Evolutionary conservation across 2,329 filamentous ascomycete species (phyloP).

Genomic region (Cordyceps cateniannulata): DNA sequence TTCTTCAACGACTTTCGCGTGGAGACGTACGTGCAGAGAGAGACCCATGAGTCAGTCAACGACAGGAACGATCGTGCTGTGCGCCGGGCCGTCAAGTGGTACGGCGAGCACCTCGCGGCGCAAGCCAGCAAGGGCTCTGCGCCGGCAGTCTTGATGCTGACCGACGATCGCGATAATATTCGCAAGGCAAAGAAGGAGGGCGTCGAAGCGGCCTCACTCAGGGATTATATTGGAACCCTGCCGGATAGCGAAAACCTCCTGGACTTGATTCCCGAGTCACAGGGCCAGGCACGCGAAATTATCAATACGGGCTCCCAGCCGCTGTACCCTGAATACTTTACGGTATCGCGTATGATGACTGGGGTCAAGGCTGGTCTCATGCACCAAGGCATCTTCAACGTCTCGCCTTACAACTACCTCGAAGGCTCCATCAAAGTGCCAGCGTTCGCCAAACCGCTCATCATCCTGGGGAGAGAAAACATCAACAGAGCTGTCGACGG

Average conservation of each 20-base stretch:
- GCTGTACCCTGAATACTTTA: conserved; percentile 85
- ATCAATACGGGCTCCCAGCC: conserved; percentile 57
- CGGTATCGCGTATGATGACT: conserved; percentile 88
- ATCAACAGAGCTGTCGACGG: conserved; percentile 92
- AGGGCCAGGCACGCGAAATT: conserved; percentile 54
- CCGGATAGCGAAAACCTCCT: conserved; percentile 79
- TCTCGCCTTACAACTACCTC: conserved; percentile 96
- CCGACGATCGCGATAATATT: conserved; percentile 84
- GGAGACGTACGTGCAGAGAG: conserved; percentile 78
- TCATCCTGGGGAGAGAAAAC: conserved; percentile 87
- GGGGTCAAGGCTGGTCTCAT: conserved; percentile 81
- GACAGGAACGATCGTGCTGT: conserved; percentile 94
- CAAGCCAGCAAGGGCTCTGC: conserved; percentile 40
- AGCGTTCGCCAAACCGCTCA: conserved; percentile 79
- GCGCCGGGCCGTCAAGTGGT: conserved; percentile 81
- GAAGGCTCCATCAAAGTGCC: conserved; percentile 88
- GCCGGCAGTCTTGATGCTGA: conserved; percentile 86
- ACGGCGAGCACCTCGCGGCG: conserved; percentile 70
- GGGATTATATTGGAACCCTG: conserved; percentile 75
- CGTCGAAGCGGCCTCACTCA: conserved; percentile 61
- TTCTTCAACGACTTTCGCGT: conserved; percentile 98
- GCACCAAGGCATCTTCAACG: conserved; percentile 92
- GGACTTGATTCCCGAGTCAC: conserved; percentile 84
- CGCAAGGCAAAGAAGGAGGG: conserved; percentile 71
- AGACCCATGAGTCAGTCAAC: conserved; percentile 80